These are phyloP conservation scores for Microdochium nivale DNA, from an alignment of 2,329 filamentous ascomycete genomes.

Conservation along the genomic window DNA sequence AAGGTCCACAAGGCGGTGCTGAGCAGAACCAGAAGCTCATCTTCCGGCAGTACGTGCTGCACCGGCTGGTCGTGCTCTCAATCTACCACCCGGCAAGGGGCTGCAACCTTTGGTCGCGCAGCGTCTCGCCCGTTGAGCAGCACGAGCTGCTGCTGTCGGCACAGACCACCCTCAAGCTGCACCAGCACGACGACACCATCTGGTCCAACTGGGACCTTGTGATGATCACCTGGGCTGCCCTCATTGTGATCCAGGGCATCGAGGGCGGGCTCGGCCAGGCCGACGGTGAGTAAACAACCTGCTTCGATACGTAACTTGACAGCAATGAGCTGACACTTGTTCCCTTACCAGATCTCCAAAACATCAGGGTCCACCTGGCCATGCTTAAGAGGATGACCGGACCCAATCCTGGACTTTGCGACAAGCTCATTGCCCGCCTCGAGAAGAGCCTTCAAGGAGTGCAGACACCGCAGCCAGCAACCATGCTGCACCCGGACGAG, in stretches of 20 bases:
- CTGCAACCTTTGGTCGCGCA: constrained; percentile 27
- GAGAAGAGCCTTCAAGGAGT: constrained; percentile 16
- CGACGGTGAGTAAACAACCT: constrained; percentile 19
- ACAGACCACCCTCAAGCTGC: constrained; percentile 27
- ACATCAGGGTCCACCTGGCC: constrained; percentile 18
- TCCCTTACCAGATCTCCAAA: constrained; percentile 13
- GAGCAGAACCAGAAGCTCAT: constrained; percentile 25
- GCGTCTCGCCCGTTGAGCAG: constrained; percentile 27
- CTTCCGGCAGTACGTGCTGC: constrained; percentile 31
- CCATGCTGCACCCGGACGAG: constrained; percentile 4
- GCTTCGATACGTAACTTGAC: neutral
- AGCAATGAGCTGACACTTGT: too few relatives aligned
- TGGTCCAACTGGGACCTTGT: constrained; percentile 35
- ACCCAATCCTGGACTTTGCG: constrained; percentile 13
- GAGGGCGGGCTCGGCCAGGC: constrained; percentile 28
- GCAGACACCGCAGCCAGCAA: constrained; percentile 10
- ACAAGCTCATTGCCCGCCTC: constrained; percentile 13
- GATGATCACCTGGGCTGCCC: constrained; percentile 33
- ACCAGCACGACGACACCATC: constrained; percentile 29
- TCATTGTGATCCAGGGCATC: constrained; percentile 31
- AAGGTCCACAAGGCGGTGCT: constrained; percentile 16
- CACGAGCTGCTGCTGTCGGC: constrained; percentile 31
- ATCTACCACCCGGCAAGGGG: constrained; percentile 32
- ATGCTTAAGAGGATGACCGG: constrained; percentile 19
- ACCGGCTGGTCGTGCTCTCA: constrained; percentile 30